Evolutionary conservation across 345 rosid species (phyloP).

Genomic region (Pelargonium nanum): DNA sequence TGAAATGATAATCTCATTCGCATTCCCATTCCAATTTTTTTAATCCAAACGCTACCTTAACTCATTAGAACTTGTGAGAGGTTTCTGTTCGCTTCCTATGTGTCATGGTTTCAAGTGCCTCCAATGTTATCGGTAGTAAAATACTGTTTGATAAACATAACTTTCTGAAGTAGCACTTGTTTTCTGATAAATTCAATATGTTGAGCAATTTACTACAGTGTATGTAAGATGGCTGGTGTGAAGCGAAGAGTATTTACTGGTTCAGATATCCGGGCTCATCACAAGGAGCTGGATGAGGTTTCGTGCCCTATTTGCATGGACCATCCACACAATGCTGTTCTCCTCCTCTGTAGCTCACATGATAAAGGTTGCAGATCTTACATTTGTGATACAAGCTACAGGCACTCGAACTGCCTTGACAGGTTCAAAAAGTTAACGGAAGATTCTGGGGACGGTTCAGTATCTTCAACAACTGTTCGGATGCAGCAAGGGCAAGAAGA

Average conservation of each 20-base stretch:
- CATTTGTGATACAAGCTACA: conserved; percentile 84
- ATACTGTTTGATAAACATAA: conserved; percentile 4
- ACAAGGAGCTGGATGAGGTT: conserved; percentile 82
- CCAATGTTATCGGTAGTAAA: too few species aligned
- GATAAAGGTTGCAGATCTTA: conserved; percentile 88
- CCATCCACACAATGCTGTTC: conserved; percentile 95
- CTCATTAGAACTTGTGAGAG: neutral
- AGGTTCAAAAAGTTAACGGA: conserved; percentile 58
- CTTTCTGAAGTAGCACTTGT: neutral
- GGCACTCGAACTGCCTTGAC: conserved; percentile 90
- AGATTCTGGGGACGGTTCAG: conserved; percentile 29
- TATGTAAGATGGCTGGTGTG: conserved; percentile 87
- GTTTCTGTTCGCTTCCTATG: neutral
- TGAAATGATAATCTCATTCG: too few species aligned
- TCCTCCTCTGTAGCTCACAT: conserved; percentile 75
- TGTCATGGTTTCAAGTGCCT: neutral
- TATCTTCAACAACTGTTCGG: conserved; percentile 12
- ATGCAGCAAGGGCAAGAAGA: conserved; percentile 15
- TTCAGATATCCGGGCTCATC: conserved; percentile 57
- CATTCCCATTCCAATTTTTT: too few species aligned
- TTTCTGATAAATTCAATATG: conserved; percentile 46
- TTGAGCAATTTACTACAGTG: conserved; percentile 74
- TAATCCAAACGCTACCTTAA: too few species aligned
- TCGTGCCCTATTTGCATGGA: conserved; percentile 97
- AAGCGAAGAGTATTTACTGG: conserved; percentile 68